These are phyloP conservation scores for Malbranchea zuffiana DNA, from an alignment of 2,329 filamentous ascomycete species.

Conservation along the genomic window DNA sequence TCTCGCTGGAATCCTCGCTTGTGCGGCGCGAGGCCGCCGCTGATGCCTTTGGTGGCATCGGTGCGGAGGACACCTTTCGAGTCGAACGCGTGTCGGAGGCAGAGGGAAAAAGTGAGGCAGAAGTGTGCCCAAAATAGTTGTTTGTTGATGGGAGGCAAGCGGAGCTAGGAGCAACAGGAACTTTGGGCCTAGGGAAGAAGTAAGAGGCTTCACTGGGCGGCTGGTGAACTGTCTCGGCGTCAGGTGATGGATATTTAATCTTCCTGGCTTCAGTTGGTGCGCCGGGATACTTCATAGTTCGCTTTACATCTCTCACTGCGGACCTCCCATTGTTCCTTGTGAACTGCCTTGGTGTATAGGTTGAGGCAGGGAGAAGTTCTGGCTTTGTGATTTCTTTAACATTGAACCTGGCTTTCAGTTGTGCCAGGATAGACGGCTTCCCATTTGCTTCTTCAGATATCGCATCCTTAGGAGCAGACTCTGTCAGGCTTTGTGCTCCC, in stretches of 20 bases:
- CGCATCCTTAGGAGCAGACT: not conserved
- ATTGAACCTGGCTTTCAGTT: constrained; percentile 11
- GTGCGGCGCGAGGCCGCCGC: not conserved
- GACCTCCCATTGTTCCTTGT: not conserved
- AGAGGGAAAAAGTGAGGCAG: constrained; percentile 3
- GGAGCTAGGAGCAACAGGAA: not conserved
- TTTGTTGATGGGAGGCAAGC: constrained; percentile 2
- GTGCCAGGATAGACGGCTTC: constrained; percentile 7
- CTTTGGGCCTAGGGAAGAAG: constrained; percentile 8
- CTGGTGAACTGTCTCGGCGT: constrained; percentile 2
- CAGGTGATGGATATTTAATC: too few species aligned
- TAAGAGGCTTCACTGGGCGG: not conserved
- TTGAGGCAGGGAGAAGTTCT: not conserved
- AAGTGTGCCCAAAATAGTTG: not conserved
- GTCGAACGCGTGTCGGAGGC: not conserved
- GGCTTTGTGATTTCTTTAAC: constrained; percentile 5
- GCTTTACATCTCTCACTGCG: not conserved
- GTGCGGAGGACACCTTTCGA: constrained; percentile 1
- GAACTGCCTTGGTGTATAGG: not conserved
- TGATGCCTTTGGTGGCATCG: not conserved
- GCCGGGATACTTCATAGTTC: not conserved
- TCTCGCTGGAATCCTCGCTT: not conserved
- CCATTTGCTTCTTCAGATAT: not conserved
- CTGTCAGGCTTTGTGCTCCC: not conserved
- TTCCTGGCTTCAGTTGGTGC: too few species aligned